A percentile compares a stretch with the other conserved stretches of the same genome.
Evolutionary conservation across 2,329 filamentous ascomycete species (phyloP).

Genomic region (Fusarium sp.): DNA sequence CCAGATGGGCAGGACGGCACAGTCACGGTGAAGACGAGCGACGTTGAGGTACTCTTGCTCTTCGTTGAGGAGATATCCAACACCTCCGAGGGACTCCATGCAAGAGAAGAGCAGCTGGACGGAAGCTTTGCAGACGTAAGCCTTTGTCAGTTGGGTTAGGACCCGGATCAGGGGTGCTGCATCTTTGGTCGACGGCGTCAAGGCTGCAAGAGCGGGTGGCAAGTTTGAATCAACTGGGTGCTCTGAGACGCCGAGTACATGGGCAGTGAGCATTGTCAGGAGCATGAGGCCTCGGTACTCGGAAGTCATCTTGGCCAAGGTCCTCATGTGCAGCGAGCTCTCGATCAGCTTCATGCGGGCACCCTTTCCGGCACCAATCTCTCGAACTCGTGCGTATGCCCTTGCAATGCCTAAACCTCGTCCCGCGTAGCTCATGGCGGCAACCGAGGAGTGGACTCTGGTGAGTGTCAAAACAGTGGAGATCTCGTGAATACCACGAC

Average conservation of each 20-base stretch:
- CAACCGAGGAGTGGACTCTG: constrained; percentile 67
- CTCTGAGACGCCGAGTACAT: constrained; percentile 67
- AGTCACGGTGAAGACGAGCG: constrained; percentile 74
- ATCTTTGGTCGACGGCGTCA: constrained; percentile 51
- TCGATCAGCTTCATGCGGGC: constrained; percentile 61
- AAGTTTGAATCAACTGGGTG: constrained; percentile 42
- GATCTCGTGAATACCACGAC: constrained; percentile 76
- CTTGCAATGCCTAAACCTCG: constrained; percentile 68
- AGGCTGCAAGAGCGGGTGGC: constrained; percentile 39
- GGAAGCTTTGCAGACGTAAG: constrained; percentile 63
- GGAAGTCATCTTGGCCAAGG: constrained; percentile 66
- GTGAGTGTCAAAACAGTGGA: constrained; percentile 76
- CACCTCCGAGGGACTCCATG: constrained; percentile 75
- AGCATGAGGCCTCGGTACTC: constrained; percentile 69
- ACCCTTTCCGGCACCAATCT: constrained; percentile 59
- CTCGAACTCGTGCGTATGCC: constrained; percentile 68
- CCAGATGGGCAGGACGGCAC: constrained; percentile 74
- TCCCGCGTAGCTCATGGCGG: constrained; percentile 64
- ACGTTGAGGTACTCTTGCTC: constrained; percentile 75
- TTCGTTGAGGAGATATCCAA: constrained; percentile 74
- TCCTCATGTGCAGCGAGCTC: constrained; percentile 68
- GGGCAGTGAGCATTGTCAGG: constrained; percentile 65
- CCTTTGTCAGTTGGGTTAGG: constrained; percentile 71
- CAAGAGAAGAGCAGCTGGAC: constrained; percentile 65
- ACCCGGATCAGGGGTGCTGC: constrained; percentile 63